Conservation (phyloP, 192 early-diverging fungal species). For the Podila clonocystis region DNA sequence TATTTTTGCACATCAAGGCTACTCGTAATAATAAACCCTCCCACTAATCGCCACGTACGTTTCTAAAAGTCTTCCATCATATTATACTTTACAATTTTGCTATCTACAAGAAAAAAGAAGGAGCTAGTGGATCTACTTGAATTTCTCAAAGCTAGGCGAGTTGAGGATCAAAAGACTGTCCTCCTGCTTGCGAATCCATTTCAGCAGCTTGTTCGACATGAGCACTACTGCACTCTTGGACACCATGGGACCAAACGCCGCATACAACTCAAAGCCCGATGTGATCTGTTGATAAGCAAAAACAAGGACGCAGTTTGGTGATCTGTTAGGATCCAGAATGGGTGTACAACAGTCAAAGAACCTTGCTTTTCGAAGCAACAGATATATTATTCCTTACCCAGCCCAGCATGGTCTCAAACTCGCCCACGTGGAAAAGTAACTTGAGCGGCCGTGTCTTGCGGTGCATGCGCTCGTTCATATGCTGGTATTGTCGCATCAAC, state of each 20-base stretch:
- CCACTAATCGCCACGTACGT: background rate
- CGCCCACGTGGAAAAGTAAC: constrained; percentile 60
- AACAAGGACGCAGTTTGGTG: background rate
- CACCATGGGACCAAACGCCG: constrained; percentile 67
- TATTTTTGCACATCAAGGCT: background rate
- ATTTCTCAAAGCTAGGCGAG: constrained; percentile 74
- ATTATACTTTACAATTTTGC: too few species aligned
- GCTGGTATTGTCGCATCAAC: constrained; percentile 45
- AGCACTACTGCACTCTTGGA: constrained; percentile 72
- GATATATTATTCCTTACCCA: constrained; percentile 58
- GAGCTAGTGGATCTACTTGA: constrained; percentile 11
- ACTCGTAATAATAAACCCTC: background rate
- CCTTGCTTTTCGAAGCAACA: background rate
- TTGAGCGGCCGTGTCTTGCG: constrained; percentile 61
- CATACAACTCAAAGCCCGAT: constrained; percentile 77
- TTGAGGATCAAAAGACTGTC: constrained; percentile 80
- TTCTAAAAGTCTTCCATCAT: too few species aligned
- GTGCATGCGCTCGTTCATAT: constrained; percentile 66
- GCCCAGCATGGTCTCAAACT: constrained; percentile 66
- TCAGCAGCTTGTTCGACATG: constrained; percentile 72
- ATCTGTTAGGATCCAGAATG: background rate
- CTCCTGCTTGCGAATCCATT: constrained; percentile 82
- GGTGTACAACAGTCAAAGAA: background rate
- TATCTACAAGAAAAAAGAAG: too few species aligned
- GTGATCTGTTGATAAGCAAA: constrained; percentile 55